A percentile compares a stretch with the other conserved stretches of the same genome.
These are phyloP conservation scores for Mangifera indica DNA, from an alignment of 345 rosid genomes.

Conservation along the genomic window DNA sequence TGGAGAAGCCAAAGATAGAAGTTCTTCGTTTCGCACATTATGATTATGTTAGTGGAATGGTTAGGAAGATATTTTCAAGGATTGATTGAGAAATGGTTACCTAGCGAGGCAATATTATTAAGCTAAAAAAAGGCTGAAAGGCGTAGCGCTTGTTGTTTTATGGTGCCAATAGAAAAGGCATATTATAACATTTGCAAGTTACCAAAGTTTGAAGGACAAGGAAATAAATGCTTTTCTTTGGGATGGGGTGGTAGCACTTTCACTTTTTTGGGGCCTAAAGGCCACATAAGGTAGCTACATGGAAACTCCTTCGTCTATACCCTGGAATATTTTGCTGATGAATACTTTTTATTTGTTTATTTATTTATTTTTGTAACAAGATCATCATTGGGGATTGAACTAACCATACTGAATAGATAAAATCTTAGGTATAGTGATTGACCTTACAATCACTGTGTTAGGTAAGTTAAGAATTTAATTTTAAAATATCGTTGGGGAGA, in stretches of 20 bases:
- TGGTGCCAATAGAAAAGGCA: not conserved
- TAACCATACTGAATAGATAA: too few relatives aligned
- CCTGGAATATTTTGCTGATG: not conserved
- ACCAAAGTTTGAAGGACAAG: not conserved
- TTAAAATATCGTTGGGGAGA: too few relatives aligned
- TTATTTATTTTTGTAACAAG: too few relatives aligned
- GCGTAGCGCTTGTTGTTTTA: not conserved
- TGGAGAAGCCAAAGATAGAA: conserved; percentile 39
- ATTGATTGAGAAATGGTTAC: not conserved
- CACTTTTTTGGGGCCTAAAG: not conserved
- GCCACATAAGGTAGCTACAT: not conserved
- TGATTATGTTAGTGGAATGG: not conserved
- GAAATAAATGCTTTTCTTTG: conserved; percentile 19
- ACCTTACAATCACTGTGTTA: too few relatives aligned
- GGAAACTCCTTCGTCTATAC: not conserved
- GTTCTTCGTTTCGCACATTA: conserved; percentile 22
- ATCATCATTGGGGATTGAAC: too few relatives aligned
- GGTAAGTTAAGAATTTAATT: too few relatives aligned
- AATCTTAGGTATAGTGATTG: too few relatives aligned
- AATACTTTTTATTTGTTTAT: not conserved
- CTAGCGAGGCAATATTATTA: conserved; percentile 5
- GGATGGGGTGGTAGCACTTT: not conserved
- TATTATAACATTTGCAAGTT: not conserved
- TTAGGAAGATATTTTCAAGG: not conserved
- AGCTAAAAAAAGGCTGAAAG: not conserved